Percentiles rank a stretch among this genome's conserved stretches.
Evolutionary conservation across 345 rosid species (phyloP).

Genomic region (Citrus unshiu): DNA sequence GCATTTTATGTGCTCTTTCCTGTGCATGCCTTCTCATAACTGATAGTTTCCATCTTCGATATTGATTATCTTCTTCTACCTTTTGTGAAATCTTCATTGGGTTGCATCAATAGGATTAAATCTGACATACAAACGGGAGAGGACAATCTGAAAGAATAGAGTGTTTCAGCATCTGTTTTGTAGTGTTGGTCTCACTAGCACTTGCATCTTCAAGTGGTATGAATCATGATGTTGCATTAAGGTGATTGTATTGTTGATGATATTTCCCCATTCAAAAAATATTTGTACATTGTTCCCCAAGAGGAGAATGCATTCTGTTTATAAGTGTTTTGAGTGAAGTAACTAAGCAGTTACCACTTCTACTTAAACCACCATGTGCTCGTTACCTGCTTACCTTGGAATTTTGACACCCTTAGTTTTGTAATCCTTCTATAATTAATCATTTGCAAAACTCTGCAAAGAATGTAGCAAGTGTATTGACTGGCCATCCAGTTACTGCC

Average conservation of each 20-base stretch:
- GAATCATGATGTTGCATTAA: neutral
- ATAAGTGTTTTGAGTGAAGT: slow-evolving; percentile 5
- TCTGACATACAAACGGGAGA: neutral
- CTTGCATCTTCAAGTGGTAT: neutral
- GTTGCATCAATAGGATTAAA: neutral
- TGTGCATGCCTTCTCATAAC: slow-evolving; percentile 26
- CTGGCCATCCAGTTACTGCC: slow-evolving; percentile 6
- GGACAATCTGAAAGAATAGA: neutral
- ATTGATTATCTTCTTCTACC: neutral
- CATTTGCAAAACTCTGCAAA: slow-evolving; percentile 9
- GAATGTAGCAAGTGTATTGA: slow-evolving; percentile 2
- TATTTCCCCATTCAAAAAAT: neutral
- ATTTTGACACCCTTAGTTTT: neutral
- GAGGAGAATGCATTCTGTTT: slow-evolving; percentile 14
- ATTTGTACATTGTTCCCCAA: neutral
- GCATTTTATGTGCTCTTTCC: slow-evolving; percentile 10
- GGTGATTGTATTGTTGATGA: neutral
- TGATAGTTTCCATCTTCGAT: slow-evolving; percentile 6
- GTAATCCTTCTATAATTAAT: neutral
- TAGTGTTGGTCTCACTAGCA: neutral
- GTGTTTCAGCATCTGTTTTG: neutral
- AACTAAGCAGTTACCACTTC: neutral
- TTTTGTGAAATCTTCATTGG: neutral
- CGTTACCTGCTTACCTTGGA: slow-evolving; percentile 7
- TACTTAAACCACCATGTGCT: slow-evolving; percentile 3